Conservation (phyloP, 2,329 filamentous ascomycete species). For the Lasiodiplodia sp. region DNA sequence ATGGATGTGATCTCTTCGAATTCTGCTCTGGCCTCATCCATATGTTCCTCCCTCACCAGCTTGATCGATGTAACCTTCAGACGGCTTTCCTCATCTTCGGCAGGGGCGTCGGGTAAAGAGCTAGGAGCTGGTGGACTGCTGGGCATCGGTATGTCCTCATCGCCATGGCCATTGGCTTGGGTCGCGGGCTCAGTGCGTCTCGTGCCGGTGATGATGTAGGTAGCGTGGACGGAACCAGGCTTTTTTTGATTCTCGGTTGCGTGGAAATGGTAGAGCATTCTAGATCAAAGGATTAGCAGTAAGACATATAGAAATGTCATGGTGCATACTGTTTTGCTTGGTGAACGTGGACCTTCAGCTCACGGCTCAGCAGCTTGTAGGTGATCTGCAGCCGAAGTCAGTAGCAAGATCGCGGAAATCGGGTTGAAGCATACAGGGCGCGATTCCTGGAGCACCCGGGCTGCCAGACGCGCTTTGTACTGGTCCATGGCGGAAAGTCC, state of each 20-base stretch:
- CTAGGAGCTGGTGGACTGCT: constrained; percentile 73
- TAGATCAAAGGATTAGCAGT: constrained; percentile 49
- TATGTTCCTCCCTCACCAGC: constrained; percentile 74
- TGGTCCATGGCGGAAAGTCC: constrained; percentile 54
- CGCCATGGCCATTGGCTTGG: constrained; percentile 59
- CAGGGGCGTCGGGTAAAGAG: constrained; percentile 55
- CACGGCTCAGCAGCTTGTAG: constrained; percentile 84
- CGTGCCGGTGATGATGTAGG: constrained; percentile 84
- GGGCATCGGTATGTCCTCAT: constrained; percentile 70
- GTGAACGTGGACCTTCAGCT: constrained; percentile 83
- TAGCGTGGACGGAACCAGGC: constrained; percentile 80
- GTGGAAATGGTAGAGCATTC: constrained; percentile 89
- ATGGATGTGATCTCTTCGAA: constrained; percentile 80
- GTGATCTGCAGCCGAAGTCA: constrained; percentile 68
- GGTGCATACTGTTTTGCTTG: constrained; percentile 80
- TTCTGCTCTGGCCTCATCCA: constrained; percentile 70
- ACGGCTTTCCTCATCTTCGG: constrained; percentile 54
- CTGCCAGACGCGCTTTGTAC: constrained; percentile 76
- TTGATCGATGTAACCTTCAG: constrained; percentile 67
- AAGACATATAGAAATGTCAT: constrained; percentile 10
- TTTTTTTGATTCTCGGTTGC: constrained; percentile 77
- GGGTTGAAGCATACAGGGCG: constrained; percentile 65
- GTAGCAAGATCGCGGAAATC: constrained; percentile 26
- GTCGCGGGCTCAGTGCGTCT: constrained; percentile 53
- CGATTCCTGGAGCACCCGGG: constrained; percentile 77